Percentiles rank a stretch among this genome's conserved stretches.
phyloP scores from a whole-genome alignment of 176 grass and related monocot genomes.

The Tuctoria greenei region DNA sequence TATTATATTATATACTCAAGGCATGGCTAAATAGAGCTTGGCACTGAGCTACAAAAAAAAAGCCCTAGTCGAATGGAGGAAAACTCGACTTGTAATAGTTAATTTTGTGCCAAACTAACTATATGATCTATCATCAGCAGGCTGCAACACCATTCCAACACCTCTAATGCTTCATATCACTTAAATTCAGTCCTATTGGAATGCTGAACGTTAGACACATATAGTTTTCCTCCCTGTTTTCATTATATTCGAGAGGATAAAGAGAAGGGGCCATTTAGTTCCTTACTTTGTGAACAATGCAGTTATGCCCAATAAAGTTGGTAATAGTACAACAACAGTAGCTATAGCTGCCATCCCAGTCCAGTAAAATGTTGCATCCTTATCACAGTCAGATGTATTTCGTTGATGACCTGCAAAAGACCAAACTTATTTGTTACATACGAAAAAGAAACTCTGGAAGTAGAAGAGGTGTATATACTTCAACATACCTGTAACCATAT shows the following conservation, averaged over 20 bases:
- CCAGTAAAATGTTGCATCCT: constrained; percentile 59
- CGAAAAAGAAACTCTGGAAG: not conserved
- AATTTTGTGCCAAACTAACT: not conserved
- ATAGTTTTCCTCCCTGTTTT: not conserved
- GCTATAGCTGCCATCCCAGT: constrained; percentile 66
- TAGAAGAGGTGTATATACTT: constrained; percentile 23
- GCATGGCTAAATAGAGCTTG: not conserved
- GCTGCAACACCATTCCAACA: not conserved
- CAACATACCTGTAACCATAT: constrained; percentile 64
- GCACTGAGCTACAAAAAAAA: not conserved
- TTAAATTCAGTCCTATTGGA: not conserved
- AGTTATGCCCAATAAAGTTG: constrained; percentile 70
- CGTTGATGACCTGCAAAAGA: constrained; percentile 62
- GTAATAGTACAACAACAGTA: constrained; percentile 52
- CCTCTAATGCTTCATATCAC: not conserved
- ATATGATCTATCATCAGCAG: not conserved
- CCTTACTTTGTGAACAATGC: constrained; percentile 83
- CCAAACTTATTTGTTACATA: constrained; percentile 12
- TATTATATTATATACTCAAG: not conserved
- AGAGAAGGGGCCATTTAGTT: not conserved
- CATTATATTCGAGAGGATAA: not conserved
- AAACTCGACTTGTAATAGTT: not conserved
- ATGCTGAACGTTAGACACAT: not conserved
- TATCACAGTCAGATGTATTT: constrained; percentile 55
- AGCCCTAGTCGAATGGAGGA: not conserved